Base-by-base conservation (phyloP, 2,329 filamentous ascomycete genomes). In the Lecanicillium sp. region DNA sequence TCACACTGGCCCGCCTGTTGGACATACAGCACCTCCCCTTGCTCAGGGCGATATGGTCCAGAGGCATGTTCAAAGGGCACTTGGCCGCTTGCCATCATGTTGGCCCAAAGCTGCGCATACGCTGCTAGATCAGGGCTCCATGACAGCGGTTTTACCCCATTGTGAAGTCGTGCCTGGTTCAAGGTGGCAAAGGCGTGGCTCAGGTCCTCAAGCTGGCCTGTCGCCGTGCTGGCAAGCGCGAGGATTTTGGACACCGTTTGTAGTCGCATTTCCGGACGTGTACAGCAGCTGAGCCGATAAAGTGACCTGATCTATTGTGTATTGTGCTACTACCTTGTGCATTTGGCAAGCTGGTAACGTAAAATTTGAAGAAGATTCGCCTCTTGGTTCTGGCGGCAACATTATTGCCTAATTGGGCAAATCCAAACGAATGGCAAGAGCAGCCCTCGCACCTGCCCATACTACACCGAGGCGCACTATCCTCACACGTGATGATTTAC, bases 11-110 rank as follows among this genome's bases (percentile, higher is more conserved):
- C 45, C 2, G 58, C 51, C 10, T 51, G 46, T 27, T 58, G 50
- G 20, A 55, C 52, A 40, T 55, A 60, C 27, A 61, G 49, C 12
- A 49, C 58, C 41, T 62, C 59, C 29, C 59, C 59, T 33, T 62
- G 59, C n/a, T 46, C 42, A 4, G 55, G 57, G 4, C 59, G 55
- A 12, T 53, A 49, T 22, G 47, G 36, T 3, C 50, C 50, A 9
- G 54, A 47, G 4, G 59, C 53, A 37, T 62, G 59, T 29, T 50
- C 44, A 38, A 61, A 60, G 3, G 52, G 49, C 19, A 49, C 49
- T n/a, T 43, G 41, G 6, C 48, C 51, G 13, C 50, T 47, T 3
- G 49, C 58, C 49, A 62, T 57, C 28, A 57, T 46, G 32, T 55
- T 51, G 12, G 56, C 59, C 59, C 57, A 62, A 19, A 50, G 53